Base-by-base conservation (phyloP, 495 filamentous ascomycete genomes). In the Penicillium robsamsonii region DNA sequence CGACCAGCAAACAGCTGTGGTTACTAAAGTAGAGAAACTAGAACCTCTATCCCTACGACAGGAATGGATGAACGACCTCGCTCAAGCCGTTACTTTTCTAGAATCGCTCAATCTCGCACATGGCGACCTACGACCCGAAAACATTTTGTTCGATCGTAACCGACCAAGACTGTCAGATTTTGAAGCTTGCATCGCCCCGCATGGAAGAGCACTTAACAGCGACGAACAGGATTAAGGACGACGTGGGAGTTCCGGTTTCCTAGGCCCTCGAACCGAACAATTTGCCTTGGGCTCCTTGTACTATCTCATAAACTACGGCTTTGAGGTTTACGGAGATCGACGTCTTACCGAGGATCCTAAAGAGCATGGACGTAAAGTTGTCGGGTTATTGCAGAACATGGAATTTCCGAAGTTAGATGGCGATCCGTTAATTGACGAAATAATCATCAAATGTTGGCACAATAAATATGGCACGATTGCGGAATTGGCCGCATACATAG, bases 51-150 rank as follows among this genome's bases (percentile, higher is more conserved):
- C 50, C 17, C 55, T 73, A 33, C 64, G 66, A 55, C 65, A 63
- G 30, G 58, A 62, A 65, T 73, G 66, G 73, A 73, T 74, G 67
- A 70, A 72, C 25, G 66, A 70, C 44, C 62, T 74, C 20, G 57
- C 70, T 48, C 62, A 73, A 62, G 72, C 64, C 18, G 62, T 71
- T 35, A 69, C 73, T 52, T 72, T 68, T 35, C 58, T 75, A 1
- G 70, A 74, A 68, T 75, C 69, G 6, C 65, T 74, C 20, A 62
- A 62, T 31, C 68, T 76, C 42, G 70, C 70, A 13, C 66, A 76
- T 58, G 57, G 66, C 27, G 62, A 71, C 35, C 57, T 71, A 46
- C 62, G 65, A 48, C 66, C 70, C 22, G 58, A 70, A 45, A 71
- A 73, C 50, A 55, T 73, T 12, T 24, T 70, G 7, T 44, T 66